Evolutionary conservation across 2,329 filamentous ascomycete genomes (phyloP).

Genomic region (Fusarium siculi): DNA sequence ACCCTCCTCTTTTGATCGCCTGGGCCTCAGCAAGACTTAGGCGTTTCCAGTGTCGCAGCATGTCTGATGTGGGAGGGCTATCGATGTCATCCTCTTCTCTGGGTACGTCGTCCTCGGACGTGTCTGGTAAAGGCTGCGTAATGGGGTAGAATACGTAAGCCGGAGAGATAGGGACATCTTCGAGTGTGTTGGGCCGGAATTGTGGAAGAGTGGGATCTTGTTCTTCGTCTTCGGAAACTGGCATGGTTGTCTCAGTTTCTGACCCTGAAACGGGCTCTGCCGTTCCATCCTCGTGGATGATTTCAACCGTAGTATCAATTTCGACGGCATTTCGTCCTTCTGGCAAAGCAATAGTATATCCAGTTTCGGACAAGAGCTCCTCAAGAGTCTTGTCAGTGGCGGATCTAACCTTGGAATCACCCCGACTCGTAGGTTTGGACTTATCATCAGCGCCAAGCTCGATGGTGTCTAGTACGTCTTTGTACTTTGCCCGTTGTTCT

Average conservation of each 20-base stretch:
- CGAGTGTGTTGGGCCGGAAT: constrained; percentile 68
- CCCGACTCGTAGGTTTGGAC: constrained; percentile 15
- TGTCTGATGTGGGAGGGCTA: constrained; percentile 44
- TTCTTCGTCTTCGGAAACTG: constrained; percentile 46
- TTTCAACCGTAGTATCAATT: constrained; percentile 43
- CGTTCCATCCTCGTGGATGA: constrained; percentile 38
- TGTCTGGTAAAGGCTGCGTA: constrained; percentile 13
- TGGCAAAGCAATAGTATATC: constrained; percentile 55
- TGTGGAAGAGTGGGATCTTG: constrained; percentile 75
- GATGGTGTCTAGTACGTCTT: constrained; percentile 58
- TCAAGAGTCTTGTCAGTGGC: constrained; percentile 44
- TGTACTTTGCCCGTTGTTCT: constrained; percentile 67
- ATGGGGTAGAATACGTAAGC: constrained; percentile 38
- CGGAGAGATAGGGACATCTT: constrained; percentile 29
- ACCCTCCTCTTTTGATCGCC: constrained; percentile 77
- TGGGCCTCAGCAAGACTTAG: constrained; percentile 75
- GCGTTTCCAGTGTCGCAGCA: constrained; percentile 60
- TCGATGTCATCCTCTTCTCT: constrained; percentile 26
- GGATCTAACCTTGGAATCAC: constrained; percentile 25
- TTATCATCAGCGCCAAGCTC: constrained; percentile 46
- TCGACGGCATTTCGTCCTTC: constrained; percentile 49
- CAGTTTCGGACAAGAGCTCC: constrained; percentile 56
- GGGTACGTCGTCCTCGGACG: neutral
- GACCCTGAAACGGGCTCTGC: constrained; percentile 21
- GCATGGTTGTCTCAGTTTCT: constrained; percentile 28